phyloP scores from a whole-genome alignment of 495 filamentous ascomycete species.

The Xylaria cubensis region DNA sequence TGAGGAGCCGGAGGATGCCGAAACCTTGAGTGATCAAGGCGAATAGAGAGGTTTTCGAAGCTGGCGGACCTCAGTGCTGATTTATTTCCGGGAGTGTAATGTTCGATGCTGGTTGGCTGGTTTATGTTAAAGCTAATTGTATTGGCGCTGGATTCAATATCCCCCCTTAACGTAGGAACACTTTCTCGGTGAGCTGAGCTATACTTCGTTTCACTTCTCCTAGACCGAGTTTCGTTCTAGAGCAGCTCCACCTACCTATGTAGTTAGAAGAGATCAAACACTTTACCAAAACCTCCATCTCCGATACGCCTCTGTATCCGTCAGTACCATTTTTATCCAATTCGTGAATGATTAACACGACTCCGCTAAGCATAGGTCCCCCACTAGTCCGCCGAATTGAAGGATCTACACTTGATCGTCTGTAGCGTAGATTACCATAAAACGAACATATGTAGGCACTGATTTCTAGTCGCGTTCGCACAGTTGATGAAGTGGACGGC shows the following conservation, averaged over 20 bases:
- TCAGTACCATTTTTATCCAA: neutral
- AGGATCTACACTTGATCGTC: neutral
- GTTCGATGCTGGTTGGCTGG: neutral
- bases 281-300: neutral
- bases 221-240: neutral
- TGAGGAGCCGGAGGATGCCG: slow-evolving; percentile 25
- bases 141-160: neutral
- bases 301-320: neutral
- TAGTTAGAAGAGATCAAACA: neutral
- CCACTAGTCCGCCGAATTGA: neutral
- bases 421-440: neutral
- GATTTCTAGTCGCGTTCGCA: neutral
- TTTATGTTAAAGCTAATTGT: neutral
- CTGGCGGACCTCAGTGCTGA: neutral
- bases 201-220: neutral
- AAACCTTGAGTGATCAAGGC: slow-evolving; percentile 18
- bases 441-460: neutral
- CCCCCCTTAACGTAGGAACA: neutral
- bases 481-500: neutral
- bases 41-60: slow-evolving; percentile 13
- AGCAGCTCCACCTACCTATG: neutral
- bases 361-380: neutral
- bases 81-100: neutral
- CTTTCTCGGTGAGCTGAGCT: neutral
- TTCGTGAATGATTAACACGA: neutral